phyloP scores from a whole-genome alignment of 177 flowering plant species.

The Vitis hybrid region DNA sequence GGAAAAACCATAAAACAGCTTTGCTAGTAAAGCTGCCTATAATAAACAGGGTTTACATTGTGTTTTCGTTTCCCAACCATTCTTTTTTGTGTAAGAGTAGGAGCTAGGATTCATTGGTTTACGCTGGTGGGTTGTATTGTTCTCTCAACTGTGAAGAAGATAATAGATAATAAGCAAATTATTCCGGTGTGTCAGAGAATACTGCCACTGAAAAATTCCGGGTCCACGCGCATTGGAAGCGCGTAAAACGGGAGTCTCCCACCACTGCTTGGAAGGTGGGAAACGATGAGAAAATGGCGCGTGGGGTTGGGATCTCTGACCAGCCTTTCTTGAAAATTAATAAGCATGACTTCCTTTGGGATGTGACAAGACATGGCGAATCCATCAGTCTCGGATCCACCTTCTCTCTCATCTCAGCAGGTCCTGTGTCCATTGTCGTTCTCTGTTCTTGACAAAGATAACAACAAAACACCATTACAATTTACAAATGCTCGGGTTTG shows the following conservation, averaged over 20 bases:
- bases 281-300: too few relatives aligned
- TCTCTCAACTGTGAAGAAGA: not conserved
- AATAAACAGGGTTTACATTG: too few relatives aligned
- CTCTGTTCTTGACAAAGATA: not conserved
- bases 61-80: not conserved
- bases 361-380: conserved; percentile 22
- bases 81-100: too few relatives aligned
- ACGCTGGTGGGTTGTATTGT: not conserved
- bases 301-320: too few relatives aligned
- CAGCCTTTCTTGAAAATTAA: not conserved
- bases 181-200: conserved; percentile 6
- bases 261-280: too few relatives aligned
- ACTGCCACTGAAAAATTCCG: not conserved
- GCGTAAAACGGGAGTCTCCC: too few relatives aligned
- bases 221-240: too few relatives aligned
- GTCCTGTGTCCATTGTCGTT: not conserved
- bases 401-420: not conserved
- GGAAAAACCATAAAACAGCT: conserved; percentile 15
- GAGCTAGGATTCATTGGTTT: not conserved
- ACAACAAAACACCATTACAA: not conserved
- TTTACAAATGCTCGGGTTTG: too few relatives aligned
- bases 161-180: conserved; percentile 4
- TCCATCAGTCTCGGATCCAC: conserved; percentile 4
- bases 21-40: conserved; percentile 11
- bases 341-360: conserved; percentile 17